Evolutionary conservation across 2,329 filamentous ascomycete genomes (phyloP), one percentile per base, ranked within the genome.

Genomic region (Grosmannia clavigera): DNA sequence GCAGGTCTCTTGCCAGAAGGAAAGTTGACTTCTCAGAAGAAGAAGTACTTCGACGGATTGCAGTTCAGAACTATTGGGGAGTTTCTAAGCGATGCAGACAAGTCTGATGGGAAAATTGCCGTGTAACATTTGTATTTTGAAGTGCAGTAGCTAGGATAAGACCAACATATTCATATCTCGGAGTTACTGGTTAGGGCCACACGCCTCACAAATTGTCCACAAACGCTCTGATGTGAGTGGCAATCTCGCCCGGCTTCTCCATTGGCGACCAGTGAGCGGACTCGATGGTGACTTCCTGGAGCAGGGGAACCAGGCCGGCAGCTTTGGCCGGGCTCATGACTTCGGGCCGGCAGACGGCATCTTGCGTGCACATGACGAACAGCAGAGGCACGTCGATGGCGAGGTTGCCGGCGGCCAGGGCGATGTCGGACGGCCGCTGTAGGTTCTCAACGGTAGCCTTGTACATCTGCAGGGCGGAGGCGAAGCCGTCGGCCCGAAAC

Each of bases 251-350:
- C 2, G 70, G 69, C 43, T 64, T 64, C 61, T 71, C 69, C n/a
- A 70, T 58, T 2, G 69, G 57, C 3, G 65, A 65, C 69, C 69
- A 71, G 35, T 72, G 71, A 0, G 64, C 68, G 11, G 67, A 67
- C 1, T 68, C 63, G 16, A 69, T 62, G 7, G 56, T 63, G 0
- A 50, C 59, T 31, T 70, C 68, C 5, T 38, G 11, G 33, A 69
- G 54, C 11, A 67, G 58, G 2, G 68, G 68, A 27, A 71, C 58
- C 2, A 68, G 55, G 0, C 68, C 68, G 2, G 59, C 62, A 27
- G 64, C 58, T 19, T 68, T 65, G 25, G 61, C 58, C 35, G 54
- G 60, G 0, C 57, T 57, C 52, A 70, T 64, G 6, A 59, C 16
- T 11, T 65, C 66, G 5, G 65, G 61, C 43, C 63, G 58, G 57